phyloP scores from a whole-genome alignment of 1,139 yeast genomes.

The Geotrichum histeridarum region DNA sequence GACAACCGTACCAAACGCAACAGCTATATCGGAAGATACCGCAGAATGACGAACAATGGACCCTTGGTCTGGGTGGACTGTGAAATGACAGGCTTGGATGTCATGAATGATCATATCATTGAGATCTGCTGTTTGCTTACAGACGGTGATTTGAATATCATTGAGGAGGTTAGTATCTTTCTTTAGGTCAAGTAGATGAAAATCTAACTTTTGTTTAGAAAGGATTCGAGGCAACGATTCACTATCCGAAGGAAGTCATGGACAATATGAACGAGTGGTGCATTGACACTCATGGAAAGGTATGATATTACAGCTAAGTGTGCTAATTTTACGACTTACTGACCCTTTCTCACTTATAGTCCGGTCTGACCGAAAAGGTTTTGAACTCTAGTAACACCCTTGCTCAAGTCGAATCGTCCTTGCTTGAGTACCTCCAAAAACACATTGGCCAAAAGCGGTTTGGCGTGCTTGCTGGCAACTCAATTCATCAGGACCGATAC shows the following conservation, averaged over 20 bases:
- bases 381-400: slow-evolving; percentile 52
- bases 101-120: slow-evolving; percentile 66
- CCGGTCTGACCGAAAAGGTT: slow-evolving; percentile 75
- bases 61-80: slow-evolving; percentile 79
- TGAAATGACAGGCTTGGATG: slow-evolving; percentile 91
- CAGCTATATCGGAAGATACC: slow-evolving; percentile 9
- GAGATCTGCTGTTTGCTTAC: slow-evolving; percentile 91
- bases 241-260: slow-evolving; percentile 58
- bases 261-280: slow-evolving; percentile 87
- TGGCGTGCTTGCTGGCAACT: slow-evolving; percentile 83
- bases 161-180: slow-evolving; percentile 43
- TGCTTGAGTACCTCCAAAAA: slow-evolving; percentile 55
- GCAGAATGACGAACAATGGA: slow-evolving; percentile 15
- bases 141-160: slow-evolving; percentile 65
- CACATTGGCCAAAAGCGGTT: slow-evolving; percentile 48
- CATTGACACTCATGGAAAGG: slow-evolving; percentile 60
- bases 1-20: not conserved
- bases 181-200: not conserved
- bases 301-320: slow-evolving; percentile 19
- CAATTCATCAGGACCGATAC: slow-evolving; percentile 85
- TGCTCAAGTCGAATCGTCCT: slow-evolving; percentile 56
- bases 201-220: slow-evolving; percentile 20
- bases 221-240: slow-evolving; percentile 80
- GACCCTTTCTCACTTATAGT: slow-evolving; percentile 27
- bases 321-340: not conserved